A percentile compares a stretch with the other conserved stretches of the same genome.
These are phyloP conservation scores for Drechslera avenae DNA, from an alignment of 2,329 filamentous ascomycete genomes.

Conservation along the genomic window DNA sequence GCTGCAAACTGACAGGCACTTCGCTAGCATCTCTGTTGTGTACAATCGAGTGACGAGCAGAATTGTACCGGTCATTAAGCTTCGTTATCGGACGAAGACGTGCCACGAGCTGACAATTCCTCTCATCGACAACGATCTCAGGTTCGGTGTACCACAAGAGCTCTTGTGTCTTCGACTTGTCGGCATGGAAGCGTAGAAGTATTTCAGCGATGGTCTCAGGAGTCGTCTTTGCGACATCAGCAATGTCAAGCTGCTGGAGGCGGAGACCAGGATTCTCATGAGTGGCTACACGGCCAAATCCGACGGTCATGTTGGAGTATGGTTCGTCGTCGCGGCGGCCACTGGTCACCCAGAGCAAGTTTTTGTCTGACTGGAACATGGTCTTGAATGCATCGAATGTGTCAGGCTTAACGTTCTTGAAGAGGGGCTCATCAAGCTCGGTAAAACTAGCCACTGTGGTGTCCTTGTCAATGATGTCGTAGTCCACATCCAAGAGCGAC, in stretches of 20 bases:
- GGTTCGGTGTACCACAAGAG: not conserved
- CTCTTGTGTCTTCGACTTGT: not conserved
- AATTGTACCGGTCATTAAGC: not conserved
- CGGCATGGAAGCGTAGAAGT: not conserved
- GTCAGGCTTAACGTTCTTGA: not conserved
- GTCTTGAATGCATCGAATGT: not conserved
- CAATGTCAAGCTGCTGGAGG: not conserved
- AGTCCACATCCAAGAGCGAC: not conserved
- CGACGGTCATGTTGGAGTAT: not conserved
- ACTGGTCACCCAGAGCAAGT: not conserved
- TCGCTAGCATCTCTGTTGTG: too few species aligned
- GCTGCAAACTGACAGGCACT: too few species aligned
- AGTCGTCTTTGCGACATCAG: not conserved
- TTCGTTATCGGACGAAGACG: not conserved
- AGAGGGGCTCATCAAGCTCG: not conserved
- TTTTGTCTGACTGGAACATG: not conserved
- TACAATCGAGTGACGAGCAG: too few species aligned
- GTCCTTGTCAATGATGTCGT: not conserved
- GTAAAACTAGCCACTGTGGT: not conserved
- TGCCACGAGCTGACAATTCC: not conserved
- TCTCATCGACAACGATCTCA: not conserved
- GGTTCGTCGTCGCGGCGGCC: not conserved
- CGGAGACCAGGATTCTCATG: not conserved
- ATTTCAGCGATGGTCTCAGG: not conserved
- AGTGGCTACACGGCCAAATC: not conserved